A percentile compares a stretch with the other conserved stretches of the same genome.
Evolutionary conservation across 345 rosid species (phyloP).

Genomic region (Rhizophora mangle): DNA sequence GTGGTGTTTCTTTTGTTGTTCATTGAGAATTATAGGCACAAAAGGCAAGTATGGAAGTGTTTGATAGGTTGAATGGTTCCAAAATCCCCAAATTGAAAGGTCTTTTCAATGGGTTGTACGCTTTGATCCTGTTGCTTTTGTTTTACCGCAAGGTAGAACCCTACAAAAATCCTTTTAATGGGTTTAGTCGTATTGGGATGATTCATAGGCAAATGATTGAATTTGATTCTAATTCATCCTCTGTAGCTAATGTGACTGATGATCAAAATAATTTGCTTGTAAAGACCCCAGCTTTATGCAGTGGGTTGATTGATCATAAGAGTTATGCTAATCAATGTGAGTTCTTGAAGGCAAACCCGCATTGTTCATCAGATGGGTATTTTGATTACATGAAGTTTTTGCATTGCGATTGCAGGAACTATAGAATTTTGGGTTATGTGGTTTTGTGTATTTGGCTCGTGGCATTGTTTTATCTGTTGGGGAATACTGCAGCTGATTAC

Average conservation of each 20-base stretch:
- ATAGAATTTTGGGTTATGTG: slow-evolving; percentile 44
- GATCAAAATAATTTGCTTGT: background rate
- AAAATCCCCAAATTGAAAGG: slow-evolving; percentile 17
- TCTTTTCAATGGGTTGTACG: slow-evolving; percentile 17
- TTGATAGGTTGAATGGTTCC: background rate
- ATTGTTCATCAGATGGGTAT: slow-evolving; percentile 69
- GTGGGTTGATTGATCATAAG: slow-evolving; percentile 21
- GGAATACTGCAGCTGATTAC: slow-evolving; percentile 92
- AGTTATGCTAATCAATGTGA: slow-evolving; percentile 34
- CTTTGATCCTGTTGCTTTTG: slow-evolving; percentile 15
- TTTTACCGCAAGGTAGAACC: slow-evolving; percentile 9
- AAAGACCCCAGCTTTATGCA: slow-evolving; percentile 12
- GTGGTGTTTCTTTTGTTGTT: background rate
- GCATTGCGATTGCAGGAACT: slow-evolving; percentile 60
- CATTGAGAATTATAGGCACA: background rate
- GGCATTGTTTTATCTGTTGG: slow-evolving; percentile 79
- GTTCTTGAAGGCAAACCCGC: slow-evolving; percentile 58
- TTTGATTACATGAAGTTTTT: slow-evolving; percentile 72
- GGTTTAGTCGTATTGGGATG: background rate
- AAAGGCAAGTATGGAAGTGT: slow-evolving; percentile 3
- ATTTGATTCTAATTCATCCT: slow-evolving; percentile 11
- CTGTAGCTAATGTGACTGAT: slow-evolving; percentile 7
- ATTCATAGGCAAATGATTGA: slow-evolving; percentile 21
- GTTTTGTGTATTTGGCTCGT: slow-evolving; percentile 66
- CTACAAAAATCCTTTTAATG: slow-evolving; percentile 6